phyloP scores from a whole-genome alignment of 2,329 filamentous ascomycete species.

The Xylaria multiplex region DNA sequence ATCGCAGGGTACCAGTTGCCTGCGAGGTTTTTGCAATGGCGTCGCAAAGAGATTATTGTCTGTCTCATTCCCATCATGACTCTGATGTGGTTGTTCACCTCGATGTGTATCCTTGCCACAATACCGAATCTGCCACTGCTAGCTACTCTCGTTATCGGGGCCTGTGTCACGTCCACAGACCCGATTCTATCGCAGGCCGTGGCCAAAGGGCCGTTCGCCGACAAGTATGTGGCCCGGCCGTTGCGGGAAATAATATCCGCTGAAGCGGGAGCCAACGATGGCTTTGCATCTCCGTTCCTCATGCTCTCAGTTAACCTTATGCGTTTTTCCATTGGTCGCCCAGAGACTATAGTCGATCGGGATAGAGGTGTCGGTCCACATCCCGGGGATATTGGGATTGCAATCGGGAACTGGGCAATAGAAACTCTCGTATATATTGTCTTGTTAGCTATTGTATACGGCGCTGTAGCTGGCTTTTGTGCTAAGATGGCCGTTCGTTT shows the following conservation, averaged over 20 bases:
- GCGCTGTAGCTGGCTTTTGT: slow-evolving; percentile 60
- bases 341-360: slow-evolving; percentile 40
- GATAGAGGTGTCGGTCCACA: slow-evolving; percentile 57
- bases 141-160: slow-evolving; percentile 66
- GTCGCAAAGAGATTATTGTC: slow-evolving; percentile 64
- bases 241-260: slow-evolving; percentile 70
- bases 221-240: slow-evolving; percentile 67
- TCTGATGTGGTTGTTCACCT: slow-evolving; percentile 69
- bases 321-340: slow-evolving; percentile 59
- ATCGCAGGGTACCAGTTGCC: slow-evolving; percentile 72
- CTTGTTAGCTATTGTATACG: slow-evolving; percentile 62
- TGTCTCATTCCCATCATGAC: slow-evolving; percentile 69
- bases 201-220: slow-evolving; percentile 70
- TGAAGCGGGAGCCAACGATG: slow-evolving; percentile 70
- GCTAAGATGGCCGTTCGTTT: slow-evolving; percentile 59
- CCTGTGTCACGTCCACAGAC: slow-evolving; percentile 70
- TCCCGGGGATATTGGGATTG: slow-evolving; percentile 61
- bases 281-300: slow-evolving; percentile 70
- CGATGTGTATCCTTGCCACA: slow-evolving; percentile 63
- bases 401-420: slow-evolving; percentile 66
- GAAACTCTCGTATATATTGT: slow-evolving; percentile 71
- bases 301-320: slow-evolving; percentile 67
- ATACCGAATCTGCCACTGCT: slow-evolving; percentile 65
- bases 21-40: slow-evolving; percentile 61
- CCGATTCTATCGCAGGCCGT: slow-evolving; percentile 71